Evolutionary conservation across 2,329 filamentous ascomycete genomes (phyloP), one percentile per base, ranked within the genome.

Genomic region (Pseudocercospora macadamiae): DNA sequence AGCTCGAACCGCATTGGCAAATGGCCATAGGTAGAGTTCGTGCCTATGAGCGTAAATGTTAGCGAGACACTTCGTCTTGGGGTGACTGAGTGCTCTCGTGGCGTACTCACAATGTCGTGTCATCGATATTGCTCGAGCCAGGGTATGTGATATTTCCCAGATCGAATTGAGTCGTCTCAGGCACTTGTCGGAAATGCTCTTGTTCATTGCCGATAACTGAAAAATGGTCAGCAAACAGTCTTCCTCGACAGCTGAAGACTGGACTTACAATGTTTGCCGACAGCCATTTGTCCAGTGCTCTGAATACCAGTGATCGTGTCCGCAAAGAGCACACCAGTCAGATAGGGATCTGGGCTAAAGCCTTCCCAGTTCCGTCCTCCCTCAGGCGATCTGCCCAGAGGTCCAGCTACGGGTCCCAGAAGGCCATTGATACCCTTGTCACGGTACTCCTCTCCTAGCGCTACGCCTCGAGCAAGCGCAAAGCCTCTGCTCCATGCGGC

Each of bases 291-390:
- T 72, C 91, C 91, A 9, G 87, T 86, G 68, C 87, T 84, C 71
- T 96, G 91, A 44, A 96, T 92, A 60, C 92, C 92, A 71, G 84
- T 82, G 61, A 95, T 83, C 1, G 88, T 89, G 70, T 89, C 81
- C 28, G 58, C 58, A 21, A 63, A 61, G 4, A 61, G 52, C 3
- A 34, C 51, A 55, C 89, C 92, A 53, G 90, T 87, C 53, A 92
- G 80, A 16, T 89, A 87, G 0, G 90, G 90, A 68, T 95, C 90
- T 3, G 89, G 87, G 6, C 87, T 86, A 76, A 85, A 86, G 6
- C 79, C 78, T 74, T 89, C 51, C 48, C 49, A 57, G 14, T 57
- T 62, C 7, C 37, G 55, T n/a, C 60, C 60, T 8, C 60, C 60
- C 18, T 48, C 57, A 12, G 60, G 54, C 4, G 81, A 75, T 57